phyloP scores from a whole-genome alignment of 2,329 filamentous ascomycete genomes.

The Xylariomycetidae sp. region DNA sequence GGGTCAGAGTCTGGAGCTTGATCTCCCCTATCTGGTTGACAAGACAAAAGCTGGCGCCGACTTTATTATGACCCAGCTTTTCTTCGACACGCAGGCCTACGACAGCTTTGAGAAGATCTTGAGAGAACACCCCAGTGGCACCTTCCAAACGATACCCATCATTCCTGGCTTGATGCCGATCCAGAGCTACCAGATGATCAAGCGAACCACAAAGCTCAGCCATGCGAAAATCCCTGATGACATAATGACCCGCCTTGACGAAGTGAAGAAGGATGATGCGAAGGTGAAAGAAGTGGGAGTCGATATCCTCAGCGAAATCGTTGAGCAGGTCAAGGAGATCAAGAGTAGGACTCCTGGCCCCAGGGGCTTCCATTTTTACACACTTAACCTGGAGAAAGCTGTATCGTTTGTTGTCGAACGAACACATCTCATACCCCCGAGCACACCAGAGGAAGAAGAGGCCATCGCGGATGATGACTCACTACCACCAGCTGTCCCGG shows the following conservation, averaged over 20 bases:
- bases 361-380: constrained; percentile 94
- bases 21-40: constrained; percentile 83
- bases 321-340: constrained; percentile 69
- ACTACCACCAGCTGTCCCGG: constrained; percentile 34
- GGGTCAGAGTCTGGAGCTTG: constrained; percentile 66
- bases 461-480: constrained; percentile 45
- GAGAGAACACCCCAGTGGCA: constrained; percentile 74
- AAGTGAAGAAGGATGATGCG: constrained; percentile 74
- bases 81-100: constrained; percentile 86
- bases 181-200: constrained; percentile 94
- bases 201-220: constrained; percentile 88
- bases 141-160: constrained; percentile 82
- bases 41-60: constrained; percentile 90
- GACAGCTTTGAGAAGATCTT: constrained; percentile 72
- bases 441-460: constrained; percentile 44
- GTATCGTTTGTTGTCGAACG: constrained; percentile 90
- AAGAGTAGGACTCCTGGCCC: constrained; percentile 54
- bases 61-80: constrained; percentile 98
- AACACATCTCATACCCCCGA: constrained; percentile 71
- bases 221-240: constrained; percentile 74
- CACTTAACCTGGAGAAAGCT: constrained; percentile 91
- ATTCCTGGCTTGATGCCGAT: constrained; percentile 97
- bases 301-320: constrained; percentile 77
- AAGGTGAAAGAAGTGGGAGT: constrained; percentile 76
- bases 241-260: constrained; percentile 66